phyloP scores from a whole-genome alignment of 2,329 filamentous ascomycete genomes.

The Beauveria brongniartii region DNA sequence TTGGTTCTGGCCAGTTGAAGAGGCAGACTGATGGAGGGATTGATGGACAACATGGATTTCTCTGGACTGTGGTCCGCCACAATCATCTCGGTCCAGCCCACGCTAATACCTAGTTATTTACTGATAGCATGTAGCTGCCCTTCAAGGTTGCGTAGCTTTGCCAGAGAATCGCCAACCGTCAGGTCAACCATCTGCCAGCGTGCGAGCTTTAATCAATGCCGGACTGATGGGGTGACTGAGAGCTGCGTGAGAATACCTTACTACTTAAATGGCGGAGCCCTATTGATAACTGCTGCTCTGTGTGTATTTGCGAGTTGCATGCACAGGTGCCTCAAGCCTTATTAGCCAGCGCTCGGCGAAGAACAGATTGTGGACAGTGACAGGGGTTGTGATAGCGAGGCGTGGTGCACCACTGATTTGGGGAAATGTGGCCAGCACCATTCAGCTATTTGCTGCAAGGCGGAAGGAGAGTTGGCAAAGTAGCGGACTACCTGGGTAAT shows the following conservation, averaged over 20 bases:
- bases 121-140: not conserved
- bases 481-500: not conserved
- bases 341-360: not conserved
- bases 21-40: not conserved
- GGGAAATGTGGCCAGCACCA: not conserved
- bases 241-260: not conserved
- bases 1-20: not conserved
- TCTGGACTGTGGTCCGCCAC: not conserved
- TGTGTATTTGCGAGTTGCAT: not conserved
- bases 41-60: not conserved
- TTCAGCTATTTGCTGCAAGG: no score
- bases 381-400: not conserved
- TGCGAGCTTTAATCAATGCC: not conserved
- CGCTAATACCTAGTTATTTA: not conserved
- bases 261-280: no score
- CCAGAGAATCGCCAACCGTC: not conserved
- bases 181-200: no score
- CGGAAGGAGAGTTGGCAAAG: not conserved
- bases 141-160: constrained; percentile 5
- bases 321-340: not conserved
- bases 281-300: not conserved
- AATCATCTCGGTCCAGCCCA: not conserved
- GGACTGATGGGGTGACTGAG: not conserved
- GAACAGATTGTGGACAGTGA: not conserved
- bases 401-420: not conserved